A percentile compares a stretch with the other conserved stretches of the same genome.
Conservation (phyloP, 495 filamentous ascomycete species). For the Penicillium psychrofluorescens region DNA sequence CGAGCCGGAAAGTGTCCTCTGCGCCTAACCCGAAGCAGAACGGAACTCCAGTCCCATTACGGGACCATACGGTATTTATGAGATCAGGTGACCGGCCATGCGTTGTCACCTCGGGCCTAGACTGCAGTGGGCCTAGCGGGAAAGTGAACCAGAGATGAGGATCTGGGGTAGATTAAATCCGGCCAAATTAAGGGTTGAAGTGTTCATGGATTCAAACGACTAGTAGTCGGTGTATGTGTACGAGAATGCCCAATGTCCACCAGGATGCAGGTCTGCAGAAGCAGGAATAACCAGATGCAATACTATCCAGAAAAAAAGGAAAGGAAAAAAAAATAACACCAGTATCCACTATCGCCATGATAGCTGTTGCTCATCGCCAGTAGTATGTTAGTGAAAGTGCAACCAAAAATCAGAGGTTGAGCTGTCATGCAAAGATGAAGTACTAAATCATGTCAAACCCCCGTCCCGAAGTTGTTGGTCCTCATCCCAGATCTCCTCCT, state of each 20-base stretch:
- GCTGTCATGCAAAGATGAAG: constrained; percentile 11
- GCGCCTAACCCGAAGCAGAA: constrained; percentile 3
- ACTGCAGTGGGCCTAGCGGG: background rate
- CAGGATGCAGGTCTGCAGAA: no score
- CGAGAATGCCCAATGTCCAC: no score
- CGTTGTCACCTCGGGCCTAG: background rate
- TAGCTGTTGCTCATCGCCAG: no score
- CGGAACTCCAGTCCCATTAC: no score
- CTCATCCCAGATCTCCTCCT: constrained; percentile 58
- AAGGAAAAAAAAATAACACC: background rate
- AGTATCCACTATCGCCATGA: no score
- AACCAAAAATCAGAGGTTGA: background rate
- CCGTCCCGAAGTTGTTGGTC: constrained; percentile 22
- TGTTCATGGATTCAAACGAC: background rate
- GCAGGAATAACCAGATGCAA: no score
- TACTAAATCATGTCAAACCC: constrained; percentile 7
- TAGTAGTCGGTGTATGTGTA: no score
- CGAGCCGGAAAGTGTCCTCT: background rate
- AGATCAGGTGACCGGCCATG: constrained; percentile 13
- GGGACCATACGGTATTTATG: background rate
- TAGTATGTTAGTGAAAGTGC: no score
- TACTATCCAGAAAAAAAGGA: no score
- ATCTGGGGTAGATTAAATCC: constrained; percentile 11
- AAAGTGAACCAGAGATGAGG: background rate
- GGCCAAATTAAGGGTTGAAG: no score